These are phyloP conservation scores for Chalara sp. DNA, from an alignment of 2,329 filamentous ascomycete species.

Conservation along the genomic window DNA sequence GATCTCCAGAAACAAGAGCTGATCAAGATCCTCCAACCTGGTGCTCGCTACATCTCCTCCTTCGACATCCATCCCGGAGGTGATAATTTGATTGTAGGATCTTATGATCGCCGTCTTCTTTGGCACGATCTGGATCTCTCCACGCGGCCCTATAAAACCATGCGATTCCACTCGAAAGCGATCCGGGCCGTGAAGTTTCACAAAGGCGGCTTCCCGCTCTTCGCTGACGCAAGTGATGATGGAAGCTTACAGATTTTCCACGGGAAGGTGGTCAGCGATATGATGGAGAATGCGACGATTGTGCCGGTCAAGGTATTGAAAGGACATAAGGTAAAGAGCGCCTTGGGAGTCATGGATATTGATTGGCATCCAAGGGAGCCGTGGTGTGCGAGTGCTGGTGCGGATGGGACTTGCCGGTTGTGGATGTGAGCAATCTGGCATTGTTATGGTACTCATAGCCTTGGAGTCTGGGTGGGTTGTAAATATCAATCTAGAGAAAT, in stretches of 20 bases:
- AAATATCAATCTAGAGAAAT: no score
- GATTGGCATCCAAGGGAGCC: constrained; percentile 95
- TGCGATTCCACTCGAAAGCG: constrained; percentile 89
- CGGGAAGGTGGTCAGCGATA: constrained; percentile 86
- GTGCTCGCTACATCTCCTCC: constrained; percentile 88
- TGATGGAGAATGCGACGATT: constrained; percentile 94
- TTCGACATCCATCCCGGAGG: constrained; percentile 91
- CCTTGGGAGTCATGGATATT: constrained; percentile 85
- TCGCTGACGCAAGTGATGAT: constrained; percentile 93
- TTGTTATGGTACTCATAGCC: no score
- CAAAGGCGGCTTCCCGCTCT: constrained; percentile 70
- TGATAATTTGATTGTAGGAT: constrained; percentile 89
- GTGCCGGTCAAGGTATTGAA: constrained; percentile 91
- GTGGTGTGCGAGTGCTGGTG: constrained; percentile 90
- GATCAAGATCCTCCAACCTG: constrained; percentile 87
- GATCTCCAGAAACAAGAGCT: constrained; percentile 88
- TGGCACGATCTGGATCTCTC: constrained; percentile 98
- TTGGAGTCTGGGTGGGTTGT: no score
- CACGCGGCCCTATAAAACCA: constrained; percentile 86
- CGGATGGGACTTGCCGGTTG: constrained; percentile 84
- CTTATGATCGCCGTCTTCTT: constrained; percentile 86
- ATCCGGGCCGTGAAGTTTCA: constrained; percentile 89
- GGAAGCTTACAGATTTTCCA: constrained; percentile 95
- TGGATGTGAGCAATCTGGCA: constrained; percentile 56
- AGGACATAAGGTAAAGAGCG: constrained; percentile 80